phyloP scores from a whole-genome alignment of 2,329 filamentous ascomycete species.

The Myriosclerotinia scirpicola region DNA sequence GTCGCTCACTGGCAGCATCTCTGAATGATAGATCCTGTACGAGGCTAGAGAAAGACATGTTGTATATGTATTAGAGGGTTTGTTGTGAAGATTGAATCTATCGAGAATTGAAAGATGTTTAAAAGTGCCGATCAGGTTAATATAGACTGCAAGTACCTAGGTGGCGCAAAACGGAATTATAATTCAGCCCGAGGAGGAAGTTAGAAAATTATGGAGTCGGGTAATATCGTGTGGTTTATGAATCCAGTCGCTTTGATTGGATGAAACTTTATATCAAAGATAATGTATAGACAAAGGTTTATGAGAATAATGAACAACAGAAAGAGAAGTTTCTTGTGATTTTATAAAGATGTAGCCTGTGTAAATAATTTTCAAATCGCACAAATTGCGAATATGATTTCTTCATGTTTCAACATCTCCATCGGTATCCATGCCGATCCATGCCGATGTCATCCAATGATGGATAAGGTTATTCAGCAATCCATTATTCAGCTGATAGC shows the following conservation, averaged over 20 bases:
- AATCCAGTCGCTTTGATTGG: slow-evolving; percentile 23
- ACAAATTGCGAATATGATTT: slow-evolving; percentile 5
- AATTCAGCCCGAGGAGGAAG: neutral
- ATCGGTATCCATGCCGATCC: neutral
- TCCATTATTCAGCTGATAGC: slow-evolving; percentile 12
- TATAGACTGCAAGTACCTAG: neutral
- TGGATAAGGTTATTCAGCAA: slow-evolving; percentile 8
- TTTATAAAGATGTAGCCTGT: neutral
- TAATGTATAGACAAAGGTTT: neutral
- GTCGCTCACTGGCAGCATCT: slow-evolving; percentile 48
- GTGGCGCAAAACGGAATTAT: slow-evolving; percentile 5
- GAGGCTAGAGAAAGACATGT: slow-evolving; percentile 67
- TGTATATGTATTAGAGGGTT: slow-evolving; percentile 18
- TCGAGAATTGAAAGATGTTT: neutral
- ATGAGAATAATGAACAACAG: neutral
- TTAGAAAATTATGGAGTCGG: slow-evolving; percentile 2
- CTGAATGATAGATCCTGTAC: slow-evolving; percentile 64
- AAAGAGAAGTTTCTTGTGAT: neutral
- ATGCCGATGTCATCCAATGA: slow-evolving; percentile 11
- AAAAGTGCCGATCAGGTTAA: neutral
- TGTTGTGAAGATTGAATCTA: neutral
- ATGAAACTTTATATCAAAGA: neutral
- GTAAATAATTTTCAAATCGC: neutral
- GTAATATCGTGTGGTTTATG: slow-evolving; percentile 17
- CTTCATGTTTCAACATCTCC: neutral